Evolutionary conservation across 345 rosid species (phyloP).

Genomic region (Eucalyptus sideroxylon): DNA sequence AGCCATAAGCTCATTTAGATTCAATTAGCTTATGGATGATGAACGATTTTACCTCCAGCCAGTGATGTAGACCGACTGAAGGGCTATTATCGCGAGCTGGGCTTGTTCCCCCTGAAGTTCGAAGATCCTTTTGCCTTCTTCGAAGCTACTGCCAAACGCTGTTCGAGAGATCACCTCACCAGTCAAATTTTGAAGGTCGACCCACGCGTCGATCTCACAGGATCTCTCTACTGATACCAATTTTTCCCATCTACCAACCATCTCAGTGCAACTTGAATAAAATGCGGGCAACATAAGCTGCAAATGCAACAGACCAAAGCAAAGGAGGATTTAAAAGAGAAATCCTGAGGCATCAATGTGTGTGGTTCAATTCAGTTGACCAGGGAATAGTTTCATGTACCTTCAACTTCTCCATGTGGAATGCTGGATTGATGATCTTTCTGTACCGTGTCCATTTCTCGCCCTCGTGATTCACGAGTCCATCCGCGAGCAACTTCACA

Average conservation of each 20-base stretch:
- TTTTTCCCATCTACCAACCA: constrained; percentile 20
- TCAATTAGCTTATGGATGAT: neutral
- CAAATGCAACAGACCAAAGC: neutral
- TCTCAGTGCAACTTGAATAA: constrained; percentile 1
- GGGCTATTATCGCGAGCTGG: neutral
- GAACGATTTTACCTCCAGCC: constrained; percentile 21
- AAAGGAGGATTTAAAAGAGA: neutral
- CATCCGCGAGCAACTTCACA: neutral
- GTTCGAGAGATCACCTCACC: constrained; percentile 33
- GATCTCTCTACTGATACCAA: neutral
- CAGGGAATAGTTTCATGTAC: neutral
- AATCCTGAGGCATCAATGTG: neutral
- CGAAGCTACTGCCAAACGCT: constrained; percentile 37
- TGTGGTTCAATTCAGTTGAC: neutral
- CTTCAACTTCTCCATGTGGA: constrained; percentile 41
- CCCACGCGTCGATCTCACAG: constrained; percentile 22
- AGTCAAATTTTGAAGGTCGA: constrained; percentile 14
- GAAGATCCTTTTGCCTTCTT: constrained; percentile 28
- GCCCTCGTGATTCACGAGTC: neutral
- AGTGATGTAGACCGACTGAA: constrained; percentile 3
- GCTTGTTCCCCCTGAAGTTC: constrained; percentile 8
- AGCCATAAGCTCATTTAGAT: neutral
- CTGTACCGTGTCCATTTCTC: constrained; percentile 2
- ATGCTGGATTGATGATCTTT: constrained; percentile 12
- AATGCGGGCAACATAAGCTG: constrained; percentile 20